These are phyloP conservation scores for Meyerozyma elateridarum DNA, from an alignment of 1,139 yeast genomes.

Conservation along the genomic window DNA sequence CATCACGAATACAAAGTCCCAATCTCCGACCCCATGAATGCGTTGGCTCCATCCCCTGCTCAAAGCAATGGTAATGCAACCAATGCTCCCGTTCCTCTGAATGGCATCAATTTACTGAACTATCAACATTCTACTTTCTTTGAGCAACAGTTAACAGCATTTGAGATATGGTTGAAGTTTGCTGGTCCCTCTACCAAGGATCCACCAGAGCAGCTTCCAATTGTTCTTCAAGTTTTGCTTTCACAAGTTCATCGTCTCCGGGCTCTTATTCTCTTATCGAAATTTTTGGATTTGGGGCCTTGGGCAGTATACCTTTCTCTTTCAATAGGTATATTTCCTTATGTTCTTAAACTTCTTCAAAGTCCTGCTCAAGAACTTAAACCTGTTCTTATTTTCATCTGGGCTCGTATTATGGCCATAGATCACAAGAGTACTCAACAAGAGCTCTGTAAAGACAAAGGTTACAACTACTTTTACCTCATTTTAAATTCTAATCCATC, in stretches of 20 bases:
- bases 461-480: conserved; percentile 80
- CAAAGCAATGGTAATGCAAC: conserved; percentile 5
- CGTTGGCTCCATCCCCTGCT: conserved; percentile 5
- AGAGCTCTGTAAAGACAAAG: conserved; percentile 87
- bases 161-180: conserved; percentile 92
- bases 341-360: conserved; percentile 82
- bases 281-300: conserved; percentile 90
- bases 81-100: conserved; percentile 25
- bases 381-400: conserved; percentile 89
- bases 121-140: conserved; percentile 91
- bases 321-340: conserved; percentile 94
- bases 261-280: conserved; percentile 78
- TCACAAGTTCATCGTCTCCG: conserved; percentile 93
- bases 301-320: conserved; percentile 95
- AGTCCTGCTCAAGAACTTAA: conserved; percentile 94
- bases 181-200: conserved; percentile 74
- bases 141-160: conserved; percentile 93
- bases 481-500: conserved; percentile 46
- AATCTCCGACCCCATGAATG: conserved; percentile 1
- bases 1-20: conserved; percentile 4
- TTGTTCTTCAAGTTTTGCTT: conserved; percentile 82
- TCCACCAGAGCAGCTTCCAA: conserved; percentile 94
- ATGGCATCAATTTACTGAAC: conserved; percentile 20
- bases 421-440: conserved; percentile 88
- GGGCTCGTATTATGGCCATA: conserved; percentile 98